Percentiles rank a stretch among this genome's conserved stretches.
Evolutionary conservation across 2,329 filamentous ascomycete species (phyloP).

Genomic region (Cryoendolithus antarcticus): DNA sequence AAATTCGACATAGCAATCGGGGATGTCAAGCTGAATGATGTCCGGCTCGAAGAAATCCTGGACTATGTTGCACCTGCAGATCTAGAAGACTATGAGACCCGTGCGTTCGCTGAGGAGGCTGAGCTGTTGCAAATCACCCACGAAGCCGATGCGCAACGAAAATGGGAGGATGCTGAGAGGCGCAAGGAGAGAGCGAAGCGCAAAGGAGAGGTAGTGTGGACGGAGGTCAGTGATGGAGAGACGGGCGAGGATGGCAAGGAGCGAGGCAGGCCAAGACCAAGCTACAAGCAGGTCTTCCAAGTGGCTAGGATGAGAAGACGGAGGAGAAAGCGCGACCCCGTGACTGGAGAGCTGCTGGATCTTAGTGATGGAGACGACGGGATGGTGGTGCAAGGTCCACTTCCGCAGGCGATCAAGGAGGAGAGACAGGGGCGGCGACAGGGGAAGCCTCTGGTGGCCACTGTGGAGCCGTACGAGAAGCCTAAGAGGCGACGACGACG

Average conservation of each 20-base stretch:
- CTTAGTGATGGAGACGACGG: not conserved
- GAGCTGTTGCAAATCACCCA: conserved; percentile 12
- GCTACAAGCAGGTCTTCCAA: conserved; percentile 19
- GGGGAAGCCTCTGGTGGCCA: too few relatives aligned
- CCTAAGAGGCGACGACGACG: conserved; percentile 16
- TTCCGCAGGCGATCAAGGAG: too few relatives aligned
- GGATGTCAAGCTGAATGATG: conserved; percentile 12
- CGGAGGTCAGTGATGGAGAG: not conserved
- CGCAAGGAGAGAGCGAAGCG: conserved; percentile 9
- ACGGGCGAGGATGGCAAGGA: conserved; percentile 5
- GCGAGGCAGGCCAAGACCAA: conserved; percentile 20
- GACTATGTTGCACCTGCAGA: conserved; percentile 23
- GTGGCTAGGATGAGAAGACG: conserved; percentile 5
- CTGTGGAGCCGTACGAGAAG: not conserved
- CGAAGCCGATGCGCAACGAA: conserved; percentile 10
- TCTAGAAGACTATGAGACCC: conserved; percentile 22
- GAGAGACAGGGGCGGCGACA: too few relatives aligned
- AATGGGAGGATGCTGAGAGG: conserved; percentile 5
- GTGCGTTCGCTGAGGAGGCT: conserved; percentile 17
- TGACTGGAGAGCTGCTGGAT: conserved; percentile 19
- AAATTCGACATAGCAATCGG: conserved; percentile 20
- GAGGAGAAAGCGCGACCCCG: conserved; percentile 17
- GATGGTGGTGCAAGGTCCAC: too few relatives aligned
- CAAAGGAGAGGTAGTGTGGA: conserved; percentile 10
- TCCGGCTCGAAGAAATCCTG: conserved; percentile 19